A percentile compares a stretch with the other conserved stretches of the same genome.
Evolutionary conservation across 306 rosid species (phyloP).

Genomic region (Delonix regia): DNA sequence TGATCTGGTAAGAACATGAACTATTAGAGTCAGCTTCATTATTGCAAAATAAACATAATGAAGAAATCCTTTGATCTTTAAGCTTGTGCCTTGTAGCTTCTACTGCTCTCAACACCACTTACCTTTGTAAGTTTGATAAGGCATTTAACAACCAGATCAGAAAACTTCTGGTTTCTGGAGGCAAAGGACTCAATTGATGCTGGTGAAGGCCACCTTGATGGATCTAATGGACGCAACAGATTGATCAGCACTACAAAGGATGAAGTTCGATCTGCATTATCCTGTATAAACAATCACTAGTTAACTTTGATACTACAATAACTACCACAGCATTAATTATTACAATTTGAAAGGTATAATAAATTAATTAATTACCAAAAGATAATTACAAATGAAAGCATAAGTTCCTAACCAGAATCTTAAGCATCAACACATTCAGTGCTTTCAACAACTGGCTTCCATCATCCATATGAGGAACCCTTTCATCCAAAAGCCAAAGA

Average conservation of each 20-base stretch:
- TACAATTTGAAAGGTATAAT: background rate
- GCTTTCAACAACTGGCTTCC: constrained; percentile 99
- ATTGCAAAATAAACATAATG: background rate
- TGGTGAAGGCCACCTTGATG: constrained; percentile 96
- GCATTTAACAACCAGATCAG: constrained; percentile 98
- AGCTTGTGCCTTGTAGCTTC: background rate
- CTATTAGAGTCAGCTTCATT: constrained; percentile 3
- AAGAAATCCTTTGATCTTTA: constrained; percentile 16
- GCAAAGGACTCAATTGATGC: constrained; percentile 83
- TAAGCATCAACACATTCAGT: constrained; percentile 94
- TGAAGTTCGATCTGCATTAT: constrained; percentile 96
- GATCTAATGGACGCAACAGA: constrained; percentile 90
- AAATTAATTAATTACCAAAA: background rate
- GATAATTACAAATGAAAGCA: background rate
- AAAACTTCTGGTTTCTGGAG: constrained; percentile 90
- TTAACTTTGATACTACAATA: constrained; percentile 8
- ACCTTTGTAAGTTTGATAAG: constrained; percentile 99
- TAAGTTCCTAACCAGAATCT: constrained; percentile 73
- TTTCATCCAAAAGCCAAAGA: constrained; percentile 99
- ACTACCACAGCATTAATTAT: background rate
- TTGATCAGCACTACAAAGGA: constrained; percentile 94
- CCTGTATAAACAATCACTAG: constrained; percentile 58
- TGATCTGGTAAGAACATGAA: constrained; percentile 7
- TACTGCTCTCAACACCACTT: constrained; percentile 12
- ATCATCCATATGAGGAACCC: constrained; percentile 99